phyloP scores from a whole-genome alignment of 2,329 filamentous ascomycete species.

The Neonectria faginata region DNA sequence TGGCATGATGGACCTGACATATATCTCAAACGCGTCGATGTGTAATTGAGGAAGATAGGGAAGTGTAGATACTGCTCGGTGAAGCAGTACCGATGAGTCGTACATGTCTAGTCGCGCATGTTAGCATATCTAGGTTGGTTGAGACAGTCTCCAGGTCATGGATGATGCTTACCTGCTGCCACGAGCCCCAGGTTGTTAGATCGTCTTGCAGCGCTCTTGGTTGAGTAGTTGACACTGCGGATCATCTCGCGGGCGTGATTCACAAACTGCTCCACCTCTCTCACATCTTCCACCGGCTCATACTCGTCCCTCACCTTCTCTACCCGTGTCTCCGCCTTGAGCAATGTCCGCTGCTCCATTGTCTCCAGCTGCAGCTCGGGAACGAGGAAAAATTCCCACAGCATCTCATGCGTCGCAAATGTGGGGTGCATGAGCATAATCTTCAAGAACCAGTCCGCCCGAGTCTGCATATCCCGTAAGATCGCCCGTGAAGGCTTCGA shows the following conservation, averaged over 20 bases:
- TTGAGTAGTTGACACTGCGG: constrained; percentile 84
- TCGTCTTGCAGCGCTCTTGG: constrained; percentile 83
- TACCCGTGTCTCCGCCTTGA: constrained; percentile 84
- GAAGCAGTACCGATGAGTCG: constrained; percentile 70
- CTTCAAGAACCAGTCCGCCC: constrained; percentile 88
- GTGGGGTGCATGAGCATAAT: constrained; percentile 90
- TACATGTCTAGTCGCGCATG: constrained; percentile 69
- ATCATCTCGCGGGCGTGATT: constrained; percentile 92
- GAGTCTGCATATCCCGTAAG: constrained; percentile 86
- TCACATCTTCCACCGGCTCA: constrained; percentile 82
- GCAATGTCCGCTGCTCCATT: constrained; percentile 87
- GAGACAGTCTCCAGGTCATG: neutral
- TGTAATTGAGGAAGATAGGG: constrained; percentile 77
- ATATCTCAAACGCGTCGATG: constrained; percentile 77
- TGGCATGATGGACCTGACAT: constrained; percentile 73
- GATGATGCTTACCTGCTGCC: constrained; percentile 62
- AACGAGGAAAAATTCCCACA: constrained; percentile 99
- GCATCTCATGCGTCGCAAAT: constrained; percentile 93
- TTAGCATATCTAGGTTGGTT: constrained; percentile 19
- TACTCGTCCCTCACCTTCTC: constrained; percentile 93
- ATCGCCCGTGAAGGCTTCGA: constrained; percentile 90
- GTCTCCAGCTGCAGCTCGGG: constrained; percentile 91
- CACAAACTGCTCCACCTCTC: constrained; percentile 93
- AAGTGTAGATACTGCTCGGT: constrained; percentile 65
- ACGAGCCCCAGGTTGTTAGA: constrained; percentile 79